Evolutionary conservation across 202 grass and related monocot genomes (phyloP), one percentile per base, ranked within the genome.

Genomic region (Schoenoplectus tabernaemontani): DNA sequence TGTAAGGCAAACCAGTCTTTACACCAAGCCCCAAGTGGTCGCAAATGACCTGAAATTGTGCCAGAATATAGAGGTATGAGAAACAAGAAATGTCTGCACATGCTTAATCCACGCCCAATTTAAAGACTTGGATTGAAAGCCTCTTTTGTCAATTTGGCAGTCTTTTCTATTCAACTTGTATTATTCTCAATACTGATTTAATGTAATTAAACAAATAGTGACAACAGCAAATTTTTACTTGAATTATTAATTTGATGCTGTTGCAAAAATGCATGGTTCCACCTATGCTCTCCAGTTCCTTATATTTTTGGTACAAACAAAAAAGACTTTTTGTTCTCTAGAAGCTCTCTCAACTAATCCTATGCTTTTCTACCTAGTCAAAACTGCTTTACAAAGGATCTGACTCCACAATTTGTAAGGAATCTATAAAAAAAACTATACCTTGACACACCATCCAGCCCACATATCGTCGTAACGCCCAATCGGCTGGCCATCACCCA

Each of bases 391-490:
- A n/a, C n/a, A n/a, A n/a, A n/a, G 15, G 44, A 74, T 53, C 44
- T 53, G 6, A n/a, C n/a, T n/a, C 10, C 13, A 74, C 23, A 53
- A 48, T 10, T 50, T 20, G 30, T 10, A 73, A 26, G 59, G 57
- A 10, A 84, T 81, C 78, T 60, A 91, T 86, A n/a, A 2, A 54
- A 5, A 75, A 54, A 56, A 75, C n/a, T 75, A 30, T 85, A 93
- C 90, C 93, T 97, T 97, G 23, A 89, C 78, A 83, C 93, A 97
- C 93, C 93, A 97, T 67, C 93, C 93, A 42, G 90, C 93, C 93
- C 93, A 97, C 93, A 97, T 97, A 69, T 97, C 90, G n/a, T 97
- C 93, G 23, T 97, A 97, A 73, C 93, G 93, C 63, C 93, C 93
- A 39, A 97, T 97, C 30, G 93, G 93, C 83, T 97, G 93, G 43